Evolutionary conservation across 2,329 filamentous ascomycete species (phyloP), one percentile per base, ranked within the genome.

Genomic region (Drechmeria coniospora): DNA sequence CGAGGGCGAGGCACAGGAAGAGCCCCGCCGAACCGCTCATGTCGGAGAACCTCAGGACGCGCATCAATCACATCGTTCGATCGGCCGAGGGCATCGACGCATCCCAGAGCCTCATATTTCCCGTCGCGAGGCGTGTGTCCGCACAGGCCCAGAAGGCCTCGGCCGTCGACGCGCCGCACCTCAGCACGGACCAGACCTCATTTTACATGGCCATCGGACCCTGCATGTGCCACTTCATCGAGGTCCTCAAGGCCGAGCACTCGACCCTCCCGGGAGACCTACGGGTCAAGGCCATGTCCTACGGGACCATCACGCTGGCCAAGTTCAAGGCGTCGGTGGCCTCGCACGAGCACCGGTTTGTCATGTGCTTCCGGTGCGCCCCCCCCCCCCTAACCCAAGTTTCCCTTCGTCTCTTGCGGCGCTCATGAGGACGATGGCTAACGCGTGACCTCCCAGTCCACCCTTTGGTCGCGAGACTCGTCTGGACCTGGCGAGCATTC

Each of bases 121-220:
- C 66, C 2, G 60, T 71, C 11, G 54, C 64, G 16, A 63, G 59
- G 27, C 56, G 66, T 14, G 53, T 56, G 2, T 48, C 55, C 6
- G 60, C 56, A 13, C 42, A 47, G 25, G 42, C 45, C 15, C 43
- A 54, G 12, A 61, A 58, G 37, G 34, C 53, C 9, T 54, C 55
- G 17, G 56, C 56, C 23, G 46, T 47, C 7, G 53, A 57, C 6
- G 58, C 61, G 18, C 41, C 49, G 1, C 61, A 61, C 30, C 65
- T 65, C 37, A 46, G 49, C 16, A 51, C 54, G 13, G 65, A 69
- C 16, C 51, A 54, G n/a, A 53, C 61, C 1, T 65, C 65, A 1
- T 68, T 63, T 32, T 72, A 65, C 38, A 49, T 72, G 15, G 61
- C 62, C 3, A 56, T 71, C 15, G 65, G 63, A 14, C 58, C 63